Evolutionary conservation across 2,329 filamentous ascomycete genomes (phyloP), one percentile per base, ranked within the genome.

Genomic region (Aspergillus brunneoviolaceus): DNA sequence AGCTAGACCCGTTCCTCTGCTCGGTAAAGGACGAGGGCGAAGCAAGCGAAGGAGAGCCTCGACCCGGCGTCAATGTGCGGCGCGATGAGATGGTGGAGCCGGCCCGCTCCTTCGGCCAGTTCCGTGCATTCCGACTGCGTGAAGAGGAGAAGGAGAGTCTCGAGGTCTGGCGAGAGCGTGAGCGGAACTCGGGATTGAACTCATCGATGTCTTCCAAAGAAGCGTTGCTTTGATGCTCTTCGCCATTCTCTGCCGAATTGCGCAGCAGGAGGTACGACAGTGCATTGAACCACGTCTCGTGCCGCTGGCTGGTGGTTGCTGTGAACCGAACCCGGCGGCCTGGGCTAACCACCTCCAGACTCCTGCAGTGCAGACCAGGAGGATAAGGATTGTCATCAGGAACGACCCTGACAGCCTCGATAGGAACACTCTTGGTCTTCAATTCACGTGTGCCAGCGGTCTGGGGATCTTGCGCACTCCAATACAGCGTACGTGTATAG

Each of bases 221-320:
- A 63, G 90, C 84, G 4, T 84, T 81, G 65, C 87, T 85, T 6
- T 71, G 72, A 45, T 78, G 75, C 49, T 84, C 84, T 42, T 89
- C 88, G 21, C 84, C 76, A 51, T 81, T 80, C 16, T 83, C 76
- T 27, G 77, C 80, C 33, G 86, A 83, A 27, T 88, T 92, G 50
- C 93, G 88, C 31, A 96, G 83, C 39, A 98, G 84, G 14, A 99
- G 84, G 74, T 99, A 99, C 1, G 92, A 96, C 57, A 99, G 82
- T 0, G 95, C 93, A 71, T 98, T 98, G 83, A 95, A 96, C 95
- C 95, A 99, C 0, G 93, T 98, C 79, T 99, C 95, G 72, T 99
- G 95, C 62, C 95, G 86, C 74, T 97, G 92, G 42, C 92, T 90
- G 3, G 95, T 99, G 2, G 91, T 88, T 63, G 94, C 96, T 1